A percentile compares a stretch with the other conserved stretches of the same genome.
phyloP scores from a whole-genome alignment of 2,329 filamentous ascomycete species.

The Colletotrichum cordylinicola region DNA sequence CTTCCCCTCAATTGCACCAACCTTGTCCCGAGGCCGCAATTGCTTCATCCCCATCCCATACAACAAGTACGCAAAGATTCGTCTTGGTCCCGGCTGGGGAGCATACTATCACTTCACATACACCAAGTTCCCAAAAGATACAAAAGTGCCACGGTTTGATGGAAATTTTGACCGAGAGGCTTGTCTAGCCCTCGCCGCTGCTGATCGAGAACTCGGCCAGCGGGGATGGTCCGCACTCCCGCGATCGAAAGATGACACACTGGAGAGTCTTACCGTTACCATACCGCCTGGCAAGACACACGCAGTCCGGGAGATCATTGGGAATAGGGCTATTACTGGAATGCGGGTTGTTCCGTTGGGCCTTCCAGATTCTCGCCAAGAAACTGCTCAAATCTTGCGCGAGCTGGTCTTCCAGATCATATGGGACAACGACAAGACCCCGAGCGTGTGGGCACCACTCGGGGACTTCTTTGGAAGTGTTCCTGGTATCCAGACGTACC shows the following conservation, averaged over 20 bases:
- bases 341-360: slow-evolving; percentile 9
- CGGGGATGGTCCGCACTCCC: slow-evolving; percentile 18
- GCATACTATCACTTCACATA: slow-evolving; percentile 19
- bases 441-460: slow-evolving; percentile 13
- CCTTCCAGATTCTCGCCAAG: neutral
- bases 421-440: slow-evolving; percentile 6
- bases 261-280: slow-evolving; percentile 4
- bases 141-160: neutral
- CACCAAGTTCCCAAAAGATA: neutral
- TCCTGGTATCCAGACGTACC: slow-evolving; percentile 10
- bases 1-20: slow-evolving; percentile 11
- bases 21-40: slow-evolving; percentile 11
- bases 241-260: neutral
- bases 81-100: slow-evolving; percentile 10
- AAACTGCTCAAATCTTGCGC: neutral
- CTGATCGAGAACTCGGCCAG: slow-evolving; percentile 1
- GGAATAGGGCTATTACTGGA: slow-evolving; percentile 9
- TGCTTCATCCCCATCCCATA: slow-evolving; percentile 18
- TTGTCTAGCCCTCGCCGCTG: slow-evolving; percentile 10
- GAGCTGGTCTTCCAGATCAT: slow-evolving; percentile 9
- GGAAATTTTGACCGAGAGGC: slow-evolving; percentile 10
- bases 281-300: neutral
- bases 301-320: slow-evolving; percentile 1
- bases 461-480: slow-evolving; percentile 19
- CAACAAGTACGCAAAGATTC: slow-evolving; percentile 11